Evolutionary conservation across 2,329 filamentous ascomycete species (phyloP), one percentile per base, ranked within the genome.

Genomic region (Bretziella fagacearum): DNA sequence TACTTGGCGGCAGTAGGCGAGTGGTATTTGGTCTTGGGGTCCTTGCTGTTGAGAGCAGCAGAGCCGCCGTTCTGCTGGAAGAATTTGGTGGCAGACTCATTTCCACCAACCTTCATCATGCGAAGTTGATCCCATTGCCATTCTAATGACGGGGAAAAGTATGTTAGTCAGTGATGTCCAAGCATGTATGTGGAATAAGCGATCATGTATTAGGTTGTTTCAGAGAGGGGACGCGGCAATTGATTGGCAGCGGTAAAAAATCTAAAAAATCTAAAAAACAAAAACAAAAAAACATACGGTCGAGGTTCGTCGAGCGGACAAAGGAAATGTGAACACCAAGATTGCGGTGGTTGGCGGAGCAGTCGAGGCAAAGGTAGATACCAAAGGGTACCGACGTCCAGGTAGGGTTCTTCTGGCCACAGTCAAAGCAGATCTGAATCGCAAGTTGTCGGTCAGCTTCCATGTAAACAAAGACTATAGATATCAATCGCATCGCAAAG

Each of bases 81-180:
- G 70, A 85, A 98, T 66, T 94, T 95, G 58, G 87, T 95, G 42
- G 91, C 91, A 50, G 86, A 94, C 65, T 96, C 89, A 59, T 98
- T 98, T 49, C 91, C 91, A 54, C 91, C 91, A 13, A 96, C 86
- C 67, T 98, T 98, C 89, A 98, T 96, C 49, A 89, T 65, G 45
- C 91, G 83, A 51, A 98, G 73, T 63, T 98, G 91, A 55, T 95
- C 86, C 91, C 91, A 98, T 82, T 95, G 86, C 91, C 91, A 98
- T 69, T 84, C 80, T 84, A 49, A 53, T 53, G 62, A 46, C 29
- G 13, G 22, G 15, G 15, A 43, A 36, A 7, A 29, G 25, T 29
- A 43, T 5, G 18, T 3, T 40, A 11, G 11, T 40, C 18, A 23
- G 37, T 3, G 6, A 22, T 32, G 29, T 32, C 29, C 11, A 13